Evolutionary conservation across 176 grass and related monocot genomes (phyloP).

Genomic region (Cocos nucifera): DNA sequence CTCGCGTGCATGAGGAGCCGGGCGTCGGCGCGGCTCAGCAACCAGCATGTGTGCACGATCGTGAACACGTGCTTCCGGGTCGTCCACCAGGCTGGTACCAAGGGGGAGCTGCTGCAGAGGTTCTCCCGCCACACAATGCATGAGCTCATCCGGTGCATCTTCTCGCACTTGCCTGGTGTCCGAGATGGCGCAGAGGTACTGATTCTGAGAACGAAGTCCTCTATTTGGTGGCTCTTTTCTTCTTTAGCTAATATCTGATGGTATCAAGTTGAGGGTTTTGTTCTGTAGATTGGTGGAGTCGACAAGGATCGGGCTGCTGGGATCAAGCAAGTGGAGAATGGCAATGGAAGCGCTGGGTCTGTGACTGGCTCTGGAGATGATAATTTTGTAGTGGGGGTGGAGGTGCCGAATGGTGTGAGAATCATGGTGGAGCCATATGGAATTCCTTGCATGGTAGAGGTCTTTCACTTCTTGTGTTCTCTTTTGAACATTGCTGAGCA

Average conservation of each 20-base stretch:
- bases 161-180: slow-evolving; percentile 44
- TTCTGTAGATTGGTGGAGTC: slow-evolving; percentile 47
- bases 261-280: not conserved
- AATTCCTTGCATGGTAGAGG: slow-evolving; percentile 91
- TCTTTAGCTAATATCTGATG: no score
- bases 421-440: slow-evolving; percentile 67
- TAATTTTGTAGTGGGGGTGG: not conserved
- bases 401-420: slow-evolving; percentile 18
- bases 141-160: slow-evolving; percentile 57
- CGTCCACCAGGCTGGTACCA: slow-evolving; percentile 59
- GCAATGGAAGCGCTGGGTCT: slow-evolving; percentile 36
- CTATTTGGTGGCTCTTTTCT: no score
- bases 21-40: slow-evolving; percentile 38
- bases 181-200: slow-evolving; percentile 4
- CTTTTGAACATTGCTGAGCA: slow-evolving; percentile 72
- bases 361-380: slow-evolving; percentile 34
- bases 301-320: slow-evolving; percentile 68
- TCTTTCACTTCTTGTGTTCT: slow-evolving; percentile 94
- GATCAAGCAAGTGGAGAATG: slow-evolving; percentile 71
- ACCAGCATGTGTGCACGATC: slow-evolving; percentile 90
- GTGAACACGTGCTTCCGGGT: slow-evolving; percentile 92
- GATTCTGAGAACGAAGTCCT: no score
- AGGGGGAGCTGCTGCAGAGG: slow-evolving; percentile 77
- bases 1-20: slow-evolving; percentile 62
- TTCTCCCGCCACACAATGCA: slow-evolving; percentile 79